Evolutionary conservation across 2,329 filamentous ascomycete genomes (phyloP), one percentile per base, ranked within the genome.

Genomic region (Trichophyton mentagrophytes): DNA sequence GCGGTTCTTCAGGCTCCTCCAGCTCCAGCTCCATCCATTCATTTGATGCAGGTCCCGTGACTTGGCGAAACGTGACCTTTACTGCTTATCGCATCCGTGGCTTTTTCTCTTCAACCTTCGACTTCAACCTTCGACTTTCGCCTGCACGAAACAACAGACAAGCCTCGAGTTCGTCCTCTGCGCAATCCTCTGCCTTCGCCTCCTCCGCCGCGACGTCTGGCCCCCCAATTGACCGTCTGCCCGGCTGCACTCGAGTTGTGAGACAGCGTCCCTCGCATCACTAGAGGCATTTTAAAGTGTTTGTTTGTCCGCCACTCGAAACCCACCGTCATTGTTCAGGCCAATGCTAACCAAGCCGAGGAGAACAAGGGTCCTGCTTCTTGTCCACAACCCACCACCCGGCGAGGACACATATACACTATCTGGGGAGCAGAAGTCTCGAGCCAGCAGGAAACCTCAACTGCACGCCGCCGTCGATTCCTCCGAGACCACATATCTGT

Each of bases 301-400:
- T 55, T 55, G 49, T 55, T 55, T 33, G 27, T 55, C 49, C 49
- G 25, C 49, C 49, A 55, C 49, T 27, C 49, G 49, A 55, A 49
- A 55, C 49, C 27, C 49, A 33, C 49, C 49, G 49, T 55, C 49
- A 55, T 55, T 38, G 33, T 38, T 27, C 22, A 22, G 11, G 46
- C 20, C 46, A 49, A 44, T 25, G 20, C 46, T 49, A 49, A 49
- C 46, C 46, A 49, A n/a, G 20, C 20, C 25, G n/a, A 36, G 27
- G 17, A 33, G 15, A 20, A 55, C 25, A 17, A 36, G 49, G 49
- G 15, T 55, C 49, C 11, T 36, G 25, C 25, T n/a, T 17, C 49
- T 36, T 17, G 6, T n/a, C 4, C n/a, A 36, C 27, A 25, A 30
- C 47, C 7, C 22, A 8, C 46, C 25, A n/a, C n/a, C n/a, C 17